Evolutionary conservation across 2,329 filamentous ascomycete species (phyloP).

Genomic region (Penicillium glabrum): DNA sequence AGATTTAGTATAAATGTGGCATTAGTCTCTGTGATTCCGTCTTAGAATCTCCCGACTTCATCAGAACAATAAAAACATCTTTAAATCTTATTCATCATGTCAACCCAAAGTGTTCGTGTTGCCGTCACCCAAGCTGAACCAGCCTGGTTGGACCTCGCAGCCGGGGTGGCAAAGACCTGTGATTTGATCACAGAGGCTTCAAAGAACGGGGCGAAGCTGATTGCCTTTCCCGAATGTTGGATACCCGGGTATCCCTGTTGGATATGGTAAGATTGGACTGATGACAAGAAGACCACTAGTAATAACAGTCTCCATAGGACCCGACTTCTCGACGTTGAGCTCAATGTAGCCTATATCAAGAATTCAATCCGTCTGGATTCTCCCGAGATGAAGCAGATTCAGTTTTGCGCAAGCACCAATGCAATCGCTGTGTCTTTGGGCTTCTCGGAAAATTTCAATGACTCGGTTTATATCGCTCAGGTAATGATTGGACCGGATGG

Average conservation of each 20-base stretch:
- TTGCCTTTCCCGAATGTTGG: conserved; percentile 58
- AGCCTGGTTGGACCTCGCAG: conserved; percentile 59
- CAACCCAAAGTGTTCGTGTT: conserved; percentile 4
- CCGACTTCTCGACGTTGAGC: conserved; percentile 2
- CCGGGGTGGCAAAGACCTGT: conserved; percentile 57
- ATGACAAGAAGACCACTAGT: not conserved
- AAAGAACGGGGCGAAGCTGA: conserved; percentile 52
- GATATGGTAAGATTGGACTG: conserved; percentile 36
- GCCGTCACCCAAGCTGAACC: conserved; percentile 54
- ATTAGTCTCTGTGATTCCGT: not conserved
- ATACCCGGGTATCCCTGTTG: conserved; percentile 57
- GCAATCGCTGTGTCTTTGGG: not conserved
- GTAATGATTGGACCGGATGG: conserved; percentile 9
- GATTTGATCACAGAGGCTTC: conserved; percentile 58
- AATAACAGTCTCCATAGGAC: not conserved
- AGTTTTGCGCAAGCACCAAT: not conserved
- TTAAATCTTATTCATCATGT: not conserved
- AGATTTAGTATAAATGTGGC: not conserved
- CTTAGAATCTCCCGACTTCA: not conserved
- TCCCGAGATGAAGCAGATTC: not conserved
- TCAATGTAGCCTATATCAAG: conserved; percentile 9
- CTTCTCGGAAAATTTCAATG: not conserved
- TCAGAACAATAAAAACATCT: not conserved
- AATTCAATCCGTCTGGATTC: conserved; percentile 11
- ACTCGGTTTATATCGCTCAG: not conserved